Evolutionary conservation across 371 early-diverging fungal species (phyloP), one percentile per base, ranked within the genome.

Genomic region (Mortierella sp.): DNA sequence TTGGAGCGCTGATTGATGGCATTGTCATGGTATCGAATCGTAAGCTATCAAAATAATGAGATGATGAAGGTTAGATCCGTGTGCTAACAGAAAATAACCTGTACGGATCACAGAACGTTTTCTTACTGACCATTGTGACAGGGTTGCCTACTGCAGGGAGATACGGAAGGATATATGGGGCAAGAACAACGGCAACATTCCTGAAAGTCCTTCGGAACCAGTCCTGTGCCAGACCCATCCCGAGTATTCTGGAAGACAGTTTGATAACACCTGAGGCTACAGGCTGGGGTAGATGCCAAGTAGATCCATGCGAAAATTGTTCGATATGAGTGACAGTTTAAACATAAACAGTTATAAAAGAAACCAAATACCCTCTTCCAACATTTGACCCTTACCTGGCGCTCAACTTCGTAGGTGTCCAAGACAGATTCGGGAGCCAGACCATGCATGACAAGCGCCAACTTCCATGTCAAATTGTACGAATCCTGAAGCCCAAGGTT

Each of bases 401-500:
- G 60, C 41, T 76, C 78, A 2, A 23, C 43, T 15, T 69, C 70
- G 17, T 70, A 76, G 0, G 70, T 61, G 4, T 64, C 58, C 60
- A 76, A 53, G 32, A 76, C 24, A 2, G 39, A 3, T 39, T 56
- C 37, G 4, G 70, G 70, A 3, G 78, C 78, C 30, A 70, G 50
- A 2, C 70, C 70, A 23, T 76, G 61, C n/a, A 69, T 17, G 15
- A 76, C 78, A 0, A 69, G 44, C 3, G 70, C 78, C 31, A 76
- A 24, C 51, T 76, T 76, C 78, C 78, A 76, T 21, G 65, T 34
- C 54, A 76, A 30, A 39, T 76, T 76, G 62, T 48, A 53, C 17
- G 78, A 64, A 23, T 76, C 78, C 26, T 76, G 78, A 12, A 76
- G 43, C 15, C 78, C 78, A 5, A 44, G 43, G 52, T 76, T 76